These are phyloP conservation scores for Parathielavia hyrcaniae DNA, from an alignment of 495 filamentous ascomycete genomes.

Conservation along the genomic window DNA sequence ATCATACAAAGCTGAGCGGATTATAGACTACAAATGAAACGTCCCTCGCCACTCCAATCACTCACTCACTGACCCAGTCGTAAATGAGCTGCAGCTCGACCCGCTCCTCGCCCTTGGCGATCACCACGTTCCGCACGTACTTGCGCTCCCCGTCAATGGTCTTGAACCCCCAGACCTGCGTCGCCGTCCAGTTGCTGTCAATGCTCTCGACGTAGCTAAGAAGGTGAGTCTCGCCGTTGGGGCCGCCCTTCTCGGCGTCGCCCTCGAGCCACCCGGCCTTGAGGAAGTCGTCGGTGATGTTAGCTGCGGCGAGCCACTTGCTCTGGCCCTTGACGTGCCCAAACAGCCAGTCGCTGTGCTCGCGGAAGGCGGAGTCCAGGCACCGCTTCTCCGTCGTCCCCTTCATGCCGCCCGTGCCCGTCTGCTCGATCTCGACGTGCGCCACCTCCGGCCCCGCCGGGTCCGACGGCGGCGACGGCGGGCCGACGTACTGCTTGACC, in stretches of 20 bases:
- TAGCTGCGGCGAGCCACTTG: slow-evolving; percentile 42
- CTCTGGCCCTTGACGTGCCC: slow-evolving; percentile 60
- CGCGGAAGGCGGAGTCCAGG: slow-evolving; percentile 62
- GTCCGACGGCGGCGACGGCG: slow-evolving; percentile 38
- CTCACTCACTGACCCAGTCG: slow-evolving; percentile 42
- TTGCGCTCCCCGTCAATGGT: slow-evolving; percentile 51
- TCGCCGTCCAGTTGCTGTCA: slow-evolving; percentile 53
- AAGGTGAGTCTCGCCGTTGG: slow-evolving; percentile 45
- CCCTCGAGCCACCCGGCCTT: slow-evolving; percentile 48
- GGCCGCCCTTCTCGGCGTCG: slow-evolving; percentile 44
- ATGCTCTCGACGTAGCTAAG: slow-evolving; percentile 51
- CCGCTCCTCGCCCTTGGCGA: slow-evolving; percentile 56
- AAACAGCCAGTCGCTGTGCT: slow-evolving; percentile 76
- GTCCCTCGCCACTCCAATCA: not conserved
- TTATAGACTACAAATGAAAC: not conserved
- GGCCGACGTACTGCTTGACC: slow-evolving; percentile 55
- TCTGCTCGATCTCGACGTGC: slow-evolving; percentile 79
- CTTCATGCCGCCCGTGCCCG: slow-evolving; percentile 65
- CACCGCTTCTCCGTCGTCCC: slow-evolving; percentile 65
- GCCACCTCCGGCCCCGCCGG: slow-evolving; percentile 38
- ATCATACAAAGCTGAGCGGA: too few species aligned
- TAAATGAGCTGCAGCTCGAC: slow-evolving; percentile 68
- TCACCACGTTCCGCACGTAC: slow-evolving; percentile 60
- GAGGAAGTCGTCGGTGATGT: slow-evolving; percentile 43
- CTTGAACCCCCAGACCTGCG: slow-evolving; percentile 54